phyloP scores from a whole-genome alignment of 768 basidiomycete species.

The Mycena venus region DNA sequence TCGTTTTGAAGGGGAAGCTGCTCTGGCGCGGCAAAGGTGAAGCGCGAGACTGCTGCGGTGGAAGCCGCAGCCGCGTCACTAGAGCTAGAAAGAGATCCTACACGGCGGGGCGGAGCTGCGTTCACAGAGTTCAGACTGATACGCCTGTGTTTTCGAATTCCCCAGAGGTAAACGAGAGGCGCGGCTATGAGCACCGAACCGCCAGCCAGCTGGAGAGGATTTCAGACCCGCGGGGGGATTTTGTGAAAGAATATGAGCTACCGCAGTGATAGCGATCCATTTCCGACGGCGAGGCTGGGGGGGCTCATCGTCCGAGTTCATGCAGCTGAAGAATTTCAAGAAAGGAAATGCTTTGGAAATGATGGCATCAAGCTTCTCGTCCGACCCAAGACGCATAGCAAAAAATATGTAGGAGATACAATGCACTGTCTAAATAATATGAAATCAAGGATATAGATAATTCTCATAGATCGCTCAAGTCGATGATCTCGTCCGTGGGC shows the following conservation, averaged over 20 bases:
- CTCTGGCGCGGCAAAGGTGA: conserved; percentile 13
- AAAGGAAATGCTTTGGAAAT: neutral
- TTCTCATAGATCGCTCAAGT: conserved; percentile 20
- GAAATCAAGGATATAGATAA: neutral
- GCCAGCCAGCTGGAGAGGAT: conserved; percentile 7
- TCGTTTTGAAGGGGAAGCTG: neutral
- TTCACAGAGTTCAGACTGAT: conserved; percentile 8
- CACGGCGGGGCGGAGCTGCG: conserved; percentile 27
- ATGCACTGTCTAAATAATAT: neutral
- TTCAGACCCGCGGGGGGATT: neutral
- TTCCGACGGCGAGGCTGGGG: conserved; percentile 1
- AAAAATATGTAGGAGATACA: conserved; percentile 18
- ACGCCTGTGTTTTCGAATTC: conserved; percentile 6
- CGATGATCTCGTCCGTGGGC: conserved; percentile 20
- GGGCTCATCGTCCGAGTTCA: conserved; percentile 23
- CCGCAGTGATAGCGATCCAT: conserved; percentile 29
- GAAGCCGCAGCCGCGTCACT: neutral
- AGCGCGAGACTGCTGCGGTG: neutral
- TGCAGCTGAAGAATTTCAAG: neutral
- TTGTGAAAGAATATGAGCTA: neutral
- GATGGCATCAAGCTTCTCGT: no score
- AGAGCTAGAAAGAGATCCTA: neutral
- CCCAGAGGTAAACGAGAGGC: conserved; percentile 32
- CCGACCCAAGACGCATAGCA: no score
- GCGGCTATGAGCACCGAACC: conserved; percentile 29